Evolutionary conservation across 257 asterid genomes (phyloP), one percentile per base, ranked within the genome.

Genomic region (Primulina eburnea): DNA sequence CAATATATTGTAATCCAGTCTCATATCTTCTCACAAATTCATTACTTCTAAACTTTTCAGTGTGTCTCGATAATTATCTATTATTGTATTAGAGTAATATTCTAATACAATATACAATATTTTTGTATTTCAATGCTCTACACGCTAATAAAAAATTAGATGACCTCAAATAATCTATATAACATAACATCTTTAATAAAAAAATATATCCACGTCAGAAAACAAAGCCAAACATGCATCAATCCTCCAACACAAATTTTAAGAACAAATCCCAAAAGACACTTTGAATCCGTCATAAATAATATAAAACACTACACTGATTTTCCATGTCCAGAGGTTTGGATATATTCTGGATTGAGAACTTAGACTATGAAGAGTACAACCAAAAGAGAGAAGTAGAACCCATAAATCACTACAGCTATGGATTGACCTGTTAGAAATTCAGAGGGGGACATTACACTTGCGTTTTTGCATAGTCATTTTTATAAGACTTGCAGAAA

Each of bases 241-340:
- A 17, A 50, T 50, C 21, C 57, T 50, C 21, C 57, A 12, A 43
- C 18, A 14, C 6, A 43, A 43, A 11, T 50, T 50, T 50, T 50
- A 50, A 50, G 57, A 50, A 50, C 20, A 50, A 16, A 50, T 50
- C 21, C 20, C 57, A 50, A 16, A 50, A 16, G 56, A 16, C 18
- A 5, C 56, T 50, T 4, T 1, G 8, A 47, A 47, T 5, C 1
- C 3, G 7, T 50, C 57, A 6, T 50, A 16, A 17, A 50, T 17
- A 50, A 50, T 50, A 50, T 50, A 50, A 12, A 50, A 4, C 57
- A 16, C 21, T 17, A 17, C 57, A 50, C 20, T 12, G 55, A 24
- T 60, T 65, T 34, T 33, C 80, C 66, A 60, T 40, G 61, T 71
- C 72, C 70, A 65, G 56, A 17, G 62, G 17, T 35, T 60, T 50